phyloP scores from a whole-genome alignment of 805 yeast genomes.

The Candida chauliodis region DNA sequence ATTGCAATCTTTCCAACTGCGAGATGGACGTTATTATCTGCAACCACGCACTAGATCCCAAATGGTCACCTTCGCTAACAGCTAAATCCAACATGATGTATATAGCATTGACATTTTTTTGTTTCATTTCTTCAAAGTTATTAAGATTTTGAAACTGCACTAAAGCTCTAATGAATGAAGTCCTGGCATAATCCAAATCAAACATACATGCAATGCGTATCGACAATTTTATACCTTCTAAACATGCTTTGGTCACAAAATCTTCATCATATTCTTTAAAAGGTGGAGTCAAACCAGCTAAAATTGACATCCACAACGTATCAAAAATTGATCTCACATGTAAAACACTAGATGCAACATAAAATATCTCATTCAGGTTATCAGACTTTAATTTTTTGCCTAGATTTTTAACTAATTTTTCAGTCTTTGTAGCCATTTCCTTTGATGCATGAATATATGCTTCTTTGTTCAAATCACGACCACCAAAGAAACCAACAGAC shows the following conservation, averaged over 20 bases:
- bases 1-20: constrained; percentile 85
- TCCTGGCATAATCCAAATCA: constrained; percentile 78
- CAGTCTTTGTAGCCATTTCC: constrained; percentile 88
- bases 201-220: constrained; percentile 81
- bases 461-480: constrained; percentile 67
- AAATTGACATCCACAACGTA: constrained; percentile 92
- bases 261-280: constrained; percentile 83
- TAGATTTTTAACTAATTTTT: constrained; percentile 68
- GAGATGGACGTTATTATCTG: constrained; percentile 79
- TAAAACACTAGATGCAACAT: constrained; percentile 81
- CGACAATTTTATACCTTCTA: constrained; percentile 84
- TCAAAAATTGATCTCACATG: constrained; percentile 93
- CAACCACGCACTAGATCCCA: constrained; percentile 72
- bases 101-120: constrained; percentile 80
- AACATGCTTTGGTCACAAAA: constrained; percentile 61
- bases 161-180: constrained; percentile 85
- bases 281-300: constrained; percentile 93
- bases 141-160: constrained; percentile 81
- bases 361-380: constrained; percentile 48
- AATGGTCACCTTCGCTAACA: constrained; percentile 69
- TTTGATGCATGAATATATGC: constrained; percentile 90
- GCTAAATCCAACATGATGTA: constrained; percentile 72
- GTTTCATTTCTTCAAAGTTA: constrained; percentile 71
- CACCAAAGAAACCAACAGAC: constrained; percentile 60
- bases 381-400: constrained; percentile 44